Evolutionary conservation across 805 yeast species (phyloP), one percentile per base, ranked within the genome.

Genomic region (Saccharomycopsis javanensis): DNA sequence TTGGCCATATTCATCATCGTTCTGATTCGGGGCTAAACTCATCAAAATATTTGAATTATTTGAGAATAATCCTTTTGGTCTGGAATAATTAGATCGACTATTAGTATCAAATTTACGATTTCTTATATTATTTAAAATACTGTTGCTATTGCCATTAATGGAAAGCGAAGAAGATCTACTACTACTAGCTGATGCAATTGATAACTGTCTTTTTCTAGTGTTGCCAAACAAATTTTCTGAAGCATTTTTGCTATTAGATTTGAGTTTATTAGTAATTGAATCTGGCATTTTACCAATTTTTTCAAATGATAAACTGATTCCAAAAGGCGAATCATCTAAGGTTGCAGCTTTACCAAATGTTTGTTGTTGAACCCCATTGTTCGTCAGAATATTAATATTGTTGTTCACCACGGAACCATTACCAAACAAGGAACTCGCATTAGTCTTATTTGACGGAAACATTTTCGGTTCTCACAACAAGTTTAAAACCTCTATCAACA

Each of bases 261-360:
- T 50, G 18, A 27, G 34, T 33, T 53, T 42, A 5, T 23, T 35
- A 13, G 59, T 54, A 23, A 60, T 54, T 13, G 60, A 46, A 23
- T 55, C 45, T 5, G 63, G 63, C 63, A 60, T 60, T 34, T 57
- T 57, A 4, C 33, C 55, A 23, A 56, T 27, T n/a, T 38, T 54
- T 4, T 37, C 48, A 30, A 50, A 50, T 5, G 54, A 35, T 2
- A 60, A 51, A 31, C 46, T 48, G 18, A 60, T 45, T 27, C 63
- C 63, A 58, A 56, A 60, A n/a, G 63, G 63, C 8, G 59, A 56
- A 27, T 52, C 60, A 30, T 59, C 59, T 16, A 60, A 46, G 2
- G 63, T 60, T 15, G 62, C 62, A 10, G 55, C 31, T 34, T 55
- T 55, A 2, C 15, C 54, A 6, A 42, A 31, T 31, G 34, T 6